Conservation (phyloP, 2,329 filamentous ascomycete genomes). For the Fusarium pseudonygamai region DNA sequence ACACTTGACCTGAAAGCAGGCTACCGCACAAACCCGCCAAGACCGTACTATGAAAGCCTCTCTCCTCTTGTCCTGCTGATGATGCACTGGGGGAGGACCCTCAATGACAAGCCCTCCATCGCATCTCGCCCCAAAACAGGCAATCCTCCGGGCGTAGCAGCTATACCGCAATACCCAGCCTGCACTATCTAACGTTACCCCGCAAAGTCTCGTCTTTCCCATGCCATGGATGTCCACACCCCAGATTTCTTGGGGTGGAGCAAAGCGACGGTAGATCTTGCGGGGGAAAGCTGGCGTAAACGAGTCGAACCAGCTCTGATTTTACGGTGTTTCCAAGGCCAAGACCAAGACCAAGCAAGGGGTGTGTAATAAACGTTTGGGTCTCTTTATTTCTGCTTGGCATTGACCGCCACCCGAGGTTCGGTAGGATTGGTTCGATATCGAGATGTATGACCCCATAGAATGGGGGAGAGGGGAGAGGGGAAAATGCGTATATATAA, state of each 20-base stretch:
- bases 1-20: background rate
- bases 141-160: conserved; percentile 37
- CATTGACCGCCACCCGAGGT: conserved; percentile 41
- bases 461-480: background rate
- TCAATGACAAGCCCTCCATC: conserved; percentile 33
- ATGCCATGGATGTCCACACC: conserved; percentile 1
- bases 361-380: background rate
- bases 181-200: conserved; percentile 22
- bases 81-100: background rate
- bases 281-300: conserved; percentile 27
- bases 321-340: background rate
- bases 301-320: background rate
- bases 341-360: background rate
- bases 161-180: background rate
- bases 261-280: conserved; percentile 37
- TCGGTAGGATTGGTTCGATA: conserved; percentile 36
- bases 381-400: conserved; percentile 6
- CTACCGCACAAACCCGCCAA: conserved; percentile 11
- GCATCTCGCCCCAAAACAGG: conserved; percentile 38
- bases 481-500: conserved; percentile 2
- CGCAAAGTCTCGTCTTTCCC: conserved; percentile 38
- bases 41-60: conserved; percentile 11
- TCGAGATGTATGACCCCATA: background rate
- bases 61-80: conserved; percentile 18
- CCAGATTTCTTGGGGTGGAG: conserved; percentile 27